Base-by-base conservation (phyloP, 768 basidiomycete species). In the Suillus plorans region DNA sequence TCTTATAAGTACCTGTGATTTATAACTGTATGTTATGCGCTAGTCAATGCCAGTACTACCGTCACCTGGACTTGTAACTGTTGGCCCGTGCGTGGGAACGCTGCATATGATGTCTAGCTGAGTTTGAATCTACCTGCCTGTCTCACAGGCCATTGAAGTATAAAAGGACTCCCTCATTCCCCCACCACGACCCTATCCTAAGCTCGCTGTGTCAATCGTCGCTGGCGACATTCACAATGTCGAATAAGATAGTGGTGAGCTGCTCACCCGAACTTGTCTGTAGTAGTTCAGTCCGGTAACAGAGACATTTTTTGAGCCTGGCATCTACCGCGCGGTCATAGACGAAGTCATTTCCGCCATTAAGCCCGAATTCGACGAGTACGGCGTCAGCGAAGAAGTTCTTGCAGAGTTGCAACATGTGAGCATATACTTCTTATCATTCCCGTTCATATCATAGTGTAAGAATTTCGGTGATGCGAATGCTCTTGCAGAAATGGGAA, bases 171-270 rank as follows among this genome's bases (percentile, higher is more conserved):
- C 31, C 18, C 66, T 69, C 72, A 67, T 64, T 71, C 68, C 69
- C 76, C 69, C 68, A 72, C 73, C 76, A 78, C 74, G 73, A 70
- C 69, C 69, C 62, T 67, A 73, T 73, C 71, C 74, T 72, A 70
- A 70, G 64, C 72, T 70, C 68, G 76, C 69, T 71, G 73, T 69
- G 66, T 64, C 61, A 63, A 68, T 66, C 64, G 70, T 67, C 63
- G 69, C 73, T 68, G 70, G 72, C 69, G 72, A 71, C 69, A 67
- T 74, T 71, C 73, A 70, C 74, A 73, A 97, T 96, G 95, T 95
- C 94, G 66, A 97, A 97, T 90, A 96, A 96, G 85, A 94, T 95
- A 84, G 95, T 97, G 89, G 94, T 95, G 86, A 92, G 92, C 90
- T 87, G 81, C 84, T 86, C 87, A 85, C 85, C 78, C 81, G 79